These are phyloP conservation scores for Stentor coeruleus DNA, from an alignment of 73 alveolate species.

Conservation along the genomic window DNA sequence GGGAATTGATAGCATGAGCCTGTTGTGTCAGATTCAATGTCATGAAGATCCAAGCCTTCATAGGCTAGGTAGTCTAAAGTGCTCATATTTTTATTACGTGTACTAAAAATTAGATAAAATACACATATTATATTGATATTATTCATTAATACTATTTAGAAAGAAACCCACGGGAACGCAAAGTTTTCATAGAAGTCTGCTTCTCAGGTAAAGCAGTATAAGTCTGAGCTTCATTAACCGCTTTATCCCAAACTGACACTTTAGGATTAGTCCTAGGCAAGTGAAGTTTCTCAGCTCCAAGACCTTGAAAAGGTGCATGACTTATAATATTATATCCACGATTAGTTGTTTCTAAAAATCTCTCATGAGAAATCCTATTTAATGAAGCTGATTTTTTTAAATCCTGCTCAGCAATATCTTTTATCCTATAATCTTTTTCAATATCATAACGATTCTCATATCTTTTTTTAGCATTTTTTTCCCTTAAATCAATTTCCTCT, in stretches of 20 bases:
- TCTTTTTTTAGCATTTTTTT: conserved; percentile 73
- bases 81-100: too few relatives aligned
- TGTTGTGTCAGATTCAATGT: conserved; percentile 10
- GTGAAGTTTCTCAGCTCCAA: background rate
- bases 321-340: conserved; percentile 64
- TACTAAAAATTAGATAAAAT: too few relatives aligned
- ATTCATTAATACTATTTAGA: too few relatives aligned
- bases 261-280: background rate
- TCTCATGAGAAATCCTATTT: conserved; percentile 38
- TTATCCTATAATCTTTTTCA: conserved; percentile 39
- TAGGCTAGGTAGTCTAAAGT: too few relatives aligned
- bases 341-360: conserved; percentile 40
- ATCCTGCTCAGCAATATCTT: conserved; percentile 53
- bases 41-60: background rate
- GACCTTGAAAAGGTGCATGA: conserved; percentile 39
- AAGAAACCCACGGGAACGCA: too few relatives aligned
- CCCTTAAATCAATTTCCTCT: conserved; percentile 68
- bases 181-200: too few relatives aligned
- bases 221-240: background rate
- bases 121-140: too few relatives aligned
- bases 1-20: background rate
- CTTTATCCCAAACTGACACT: conserved; percentile 6
- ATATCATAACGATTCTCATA: conserved; percentile 71
- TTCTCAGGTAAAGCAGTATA: too few relatives aligned
- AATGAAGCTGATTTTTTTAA: conserved; percentile 30